Evolutionary conservation across 805 yeast genomes (phyloP), one percentile per base, ranked within the genome.

Genomic region (Yamadazyma scolyti): DNA sequence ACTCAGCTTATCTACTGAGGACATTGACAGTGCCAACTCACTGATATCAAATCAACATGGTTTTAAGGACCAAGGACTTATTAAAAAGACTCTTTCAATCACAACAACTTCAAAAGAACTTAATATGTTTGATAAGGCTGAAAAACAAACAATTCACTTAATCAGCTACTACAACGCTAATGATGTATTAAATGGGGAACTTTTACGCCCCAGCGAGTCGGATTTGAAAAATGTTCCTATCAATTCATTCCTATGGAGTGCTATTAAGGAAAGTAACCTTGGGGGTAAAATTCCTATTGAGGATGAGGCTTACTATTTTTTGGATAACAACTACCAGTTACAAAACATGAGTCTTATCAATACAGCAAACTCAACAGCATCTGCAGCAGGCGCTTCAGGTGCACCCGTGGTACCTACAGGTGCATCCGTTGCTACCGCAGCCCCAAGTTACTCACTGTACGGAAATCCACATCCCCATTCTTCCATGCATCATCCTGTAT

Each of bases 61-160:
- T 9, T 81, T 79, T 49, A 79, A 79, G 47, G 79, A 75, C 27
- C 68, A 70, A 26, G 96, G 96, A 0, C 65, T 89, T 27, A 76
- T 87, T 37, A 89, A 89, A 54, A 87, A 88, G 54, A 85, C 97
- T 0, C 61, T 87, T 38, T 76, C 87, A 1, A 65, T 86, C 16
- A 71, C 77, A n/a, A 56, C 82, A 10, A 54, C 36, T 10, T 31
- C 48, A 9, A 52, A 53, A 30, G 61, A 57, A 10, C 46, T 57
- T 16, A 49, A 53, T 27, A 25, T 55, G 6, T 45, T 45, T 9
- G 47, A 48, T 17, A 43, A 45, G 18, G 48, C 46, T 4, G 54
- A 44, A 24, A 52, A 50, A 26, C 73, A 69, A 44, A 74, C 82
- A 4, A 60, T 79, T 27, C 96, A 90, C 49, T 56, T 89, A 34